Evolutionary conservation across 208 protist genomes (phyloP).

Genomic region (Trypanosomatidae sp.): DNA sequence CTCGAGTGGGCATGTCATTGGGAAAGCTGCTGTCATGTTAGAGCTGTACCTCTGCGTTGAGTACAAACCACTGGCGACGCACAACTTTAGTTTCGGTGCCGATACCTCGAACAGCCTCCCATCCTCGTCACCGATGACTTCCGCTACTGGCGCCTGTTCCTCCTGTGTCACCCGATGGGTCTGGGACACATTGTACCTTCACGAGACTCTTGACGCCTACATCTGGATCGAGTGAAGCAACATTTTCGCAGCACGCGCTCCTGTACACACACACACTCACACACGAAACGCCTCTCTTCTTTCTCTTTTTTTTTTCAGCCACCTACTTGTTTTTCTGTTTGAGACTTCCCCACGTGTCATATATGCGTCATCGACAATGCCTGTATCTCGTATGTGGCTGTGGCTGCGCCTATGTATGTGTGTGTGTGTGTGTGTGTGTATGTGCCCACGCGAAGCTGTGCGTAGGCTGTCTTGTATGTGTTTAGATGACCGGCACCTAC

Average conservation of each 20-base stretch:
- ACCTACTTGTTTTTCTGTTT: too few species aligned
- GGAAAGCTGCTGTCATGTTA: neutral
- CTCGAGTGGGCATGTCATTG: neutral
- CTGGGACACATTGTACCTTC: slow-evolving; percentile 8
- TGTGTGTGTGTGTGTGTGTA: too few species aligned
- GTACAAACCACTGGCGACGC: slow-evolving; percentile 5
- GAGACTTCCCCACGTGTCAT: neutral
- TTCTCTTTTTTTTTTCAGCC: neutral
- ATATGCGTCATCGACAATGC: neutral
- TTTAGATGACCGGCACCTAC: too few species aligned
- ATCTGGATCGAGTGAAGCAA: slow-evolving; percentile 13
- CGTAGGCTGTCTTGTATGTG: neutral
- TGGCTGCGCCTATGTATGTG: neutral
- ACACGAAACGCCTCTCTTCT: too few species aligned
- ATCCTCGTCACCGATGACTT: neutral
- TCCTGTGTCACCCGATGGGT: neutral
- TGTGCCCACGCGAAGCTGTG: slow-evolving; percentile 2
- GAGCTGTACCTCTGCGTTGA: slow-evolving; percentile 24
- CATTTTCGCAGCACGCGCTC: neutral
- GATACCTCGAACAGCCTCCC: neutral
- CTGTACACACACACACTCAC: neutral
- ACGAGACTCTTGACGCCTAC: slow-evolving; percentile 18
- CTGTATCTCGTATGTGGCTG: neutral
- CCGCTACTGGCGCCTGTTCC: neutral
- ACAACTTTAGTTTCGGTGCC: neutral